These are phyloP conservation scores for Talaromyces proteolyticus DNA, from an alignment of 495 filamentous ascomycete species.

Conservation along the genomic window DNA sequence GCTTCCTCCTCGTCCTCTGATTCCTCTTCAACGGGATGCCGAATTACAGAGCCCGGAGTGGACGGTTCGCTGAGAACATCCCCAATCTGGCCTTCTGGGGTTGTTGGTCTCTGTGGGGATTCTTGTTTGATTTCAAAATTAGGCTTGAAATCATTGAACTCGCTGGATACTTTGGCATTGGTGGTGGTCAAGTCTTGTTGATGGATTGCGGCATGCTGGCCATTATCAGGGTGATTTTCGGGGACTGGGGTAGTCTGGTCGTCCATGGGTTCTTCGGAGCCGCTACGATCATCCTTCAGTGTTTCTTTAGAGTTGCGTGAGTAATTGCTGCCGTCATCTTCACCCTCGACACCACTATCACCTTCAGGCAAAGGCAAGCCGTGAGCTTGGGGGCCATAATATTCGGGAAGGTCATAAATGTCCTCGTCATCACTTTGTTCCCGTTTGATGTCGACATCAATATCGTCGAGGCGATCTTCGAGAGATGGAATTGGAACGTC, in stretches of 20 bases:
- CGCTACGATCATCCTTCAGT: slow-evolving; percentile 7
- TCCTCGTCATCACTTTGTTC: slow-evolving; percentile 58
- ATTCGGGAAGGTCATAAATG: slow-evolving; percentile 62
- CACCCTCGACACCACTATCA: slow-evolving; percentile 32
- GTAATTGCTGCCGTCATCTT: slow-evolving; percentile 45
- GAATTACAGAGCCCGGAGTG: slow-evolving; percentile 92
- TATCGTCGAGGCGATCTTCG: slow-evolving; percentile 50
- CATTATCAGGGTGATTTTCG: slow-evolving; percentile 6
- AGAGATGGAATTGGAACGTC: slow-evolving; percentile 79
- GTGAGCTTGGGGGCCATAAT: slow-evolving; percentile 41
- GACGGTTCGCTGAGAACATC: slow-evolving; percentile 57
- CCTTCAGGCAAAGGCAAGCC: slow-evolving; percentile 39
- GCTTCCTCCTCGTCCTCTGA: slow-evolving; percentile 18
- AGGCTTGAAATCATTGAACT: slow-evolving; percentile 15
- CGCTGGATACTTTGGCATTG: neutral
- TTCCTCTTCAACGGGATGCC: slow-evolving; percentile 51
- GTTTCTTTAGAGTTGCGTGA: slow-evolving; percentile 35
- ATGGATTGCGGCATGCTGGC: neutral
- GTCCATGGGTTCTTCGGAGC: slow-evolving; percentile 12
- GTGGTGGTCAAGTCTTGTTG: neutral
- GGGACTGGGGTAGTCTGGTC: slow-evolving; percentile 29
- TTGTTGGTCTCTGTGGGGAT: slow-evolving; percentile 51
- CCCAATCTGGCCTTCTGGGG: slow-evolving; percentile 52
- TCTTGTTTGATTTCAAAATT: slow-evolving; percentile 47
- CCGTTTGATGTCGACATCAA: slow-evolving; percentile 61